Evolutionary conservation across 2,329 filamentous ascomycete species (phyloP).

Genomic region (Colletotrichum tamarilloi): DNA sequence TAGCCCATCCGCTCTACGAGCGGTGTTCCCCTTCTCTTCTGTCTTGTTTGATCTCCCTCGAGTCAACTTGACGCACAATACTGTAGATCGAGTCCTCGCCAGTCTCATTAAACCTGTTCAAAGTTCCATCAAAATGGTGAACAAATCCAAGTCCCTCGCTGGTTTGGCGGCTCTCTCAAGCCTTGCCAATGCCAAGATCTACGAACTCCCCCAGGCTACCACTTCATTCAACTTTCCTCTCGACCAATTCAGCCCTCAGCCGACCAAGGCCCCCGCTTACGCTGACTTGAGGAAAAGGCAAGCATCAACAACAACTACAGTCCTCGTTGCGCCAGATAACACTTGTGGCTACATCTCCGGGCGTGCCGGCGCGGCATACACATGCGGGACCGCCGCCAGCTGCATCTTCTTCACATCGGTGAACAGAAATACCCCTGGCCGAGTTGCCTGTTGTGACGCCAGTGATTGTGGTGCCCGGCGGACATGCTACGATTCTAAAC

Average conservation of each 20-base stretch:
- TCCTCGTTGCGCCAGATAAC: conserved; percentile 60
- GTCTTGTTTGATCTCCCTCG: conserved; percentile 5
- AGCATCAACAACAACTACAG: conserved; percentile 43
- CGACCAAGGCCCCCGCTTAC: conserved; percentile 52
- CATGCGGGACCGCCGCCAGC: conserved; percentile 46
- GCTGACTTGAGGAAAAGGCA: conserved; percentile 48
- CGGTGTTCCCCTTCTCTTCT: not conserved
- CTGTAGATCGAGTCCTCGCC: not conserved
- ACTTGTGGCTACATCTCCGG: conserved; percentile 62
- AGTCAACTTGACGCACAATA: not conserved
- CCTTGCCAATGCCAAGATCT: conserved; percentile 48
- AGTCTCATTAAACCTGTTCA: not conserved
- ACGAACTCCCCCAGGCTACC: conserved; percentile 50
- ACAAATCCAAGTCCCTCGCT: conserved; percentile 38
- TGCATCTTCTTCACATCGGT: conserved; percentile 54
- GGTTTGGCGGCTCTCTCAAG: conserved; percentile 43
- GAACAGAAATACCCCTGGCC: conserved; percentile 42
- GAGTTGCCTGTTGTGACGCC: conserved; percentile 55
- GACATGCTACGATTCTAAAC: conserved; percentile 52
- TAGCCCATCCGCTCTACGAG: conserved; percentile 10
- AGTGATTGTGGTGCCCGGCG: conserved; percentile 48
- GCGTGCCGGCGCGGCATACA: conserved; percentile 50
- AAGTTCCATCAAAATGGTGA: conserved; percentile 39
- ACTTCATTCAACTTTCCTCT: conserved; percentile 43
- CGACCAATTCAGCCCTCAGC: conserved; percentile 51